Conservation (phyloP, 768 basidiomycete genomes). For the Trametes meyenii region DNA sequence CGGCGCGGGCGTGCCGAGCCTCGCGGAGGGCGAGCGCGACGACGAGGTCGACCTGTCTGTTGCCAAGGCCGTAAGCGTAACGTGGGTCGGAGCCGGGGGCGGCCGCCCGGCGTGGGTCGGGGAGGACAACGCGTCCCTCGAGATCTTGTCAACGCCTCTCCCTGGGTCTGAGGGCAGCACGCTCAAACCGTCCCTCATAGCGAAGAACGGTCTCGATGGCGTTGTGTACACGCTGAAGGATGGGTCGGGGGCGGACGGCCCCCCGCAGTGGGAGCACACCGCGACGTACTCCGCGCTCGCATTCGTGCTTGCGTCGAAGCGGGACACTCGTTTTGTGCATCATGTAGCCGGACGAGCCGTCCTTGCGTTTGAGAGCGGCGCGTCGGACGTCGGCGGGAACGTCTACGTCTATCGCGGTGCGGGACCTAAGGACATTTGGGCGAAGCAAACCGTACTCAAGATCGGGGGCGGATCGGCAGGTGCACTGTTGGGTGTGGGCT, state of each 20-base stretch:
- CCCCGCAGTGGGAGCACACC: conserved; percentile 64
- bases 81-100: conserved; percentile 65
- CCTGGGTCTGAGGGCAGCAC: conserved; percentile 47
- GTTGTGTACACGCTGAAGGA: conserved; percentile 55
- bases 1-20: conserved; percentile 72
- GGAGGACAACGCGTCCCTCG: conserved; percentile 41
- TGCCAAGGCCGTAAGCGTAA: conserved; percentile 65
- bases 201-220: conserved; percentile 78
- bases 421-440: conserved; percentile 54
- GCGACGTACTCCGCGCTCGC: conserved; percentile 89
- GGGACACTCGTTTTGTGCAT: conserved; percentile 84
- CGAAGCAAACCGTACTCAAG: conserved; percentile 81
- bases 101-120: conserved; percentile 45
- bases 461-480: conserved; percentile 72
- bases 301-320: conserved; percentile 93
- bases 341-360: conserved; percentile 62
- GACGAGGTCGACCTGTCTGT: conserved; percentile 82
- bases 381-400: conserved; percentile 71
- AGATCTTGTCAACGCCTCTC: conserved; percentile 70
- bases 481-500: conserved; percentile 76
- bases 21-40: conserved; percentile 89
- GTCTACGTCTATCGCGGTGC: conserved; percentile 81
- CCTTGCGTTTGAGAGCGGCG: conserved; percentile 84
- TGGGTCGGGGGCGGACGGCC: conserved; percentile 27
- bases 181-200: conserved; percentile 50